These are phyloP conservation scores for Colletotrichum liaoningense DNA, from an alignment of 2,329 filamentous ascomycete genomes.

Conservation along the genomic window DNA sequence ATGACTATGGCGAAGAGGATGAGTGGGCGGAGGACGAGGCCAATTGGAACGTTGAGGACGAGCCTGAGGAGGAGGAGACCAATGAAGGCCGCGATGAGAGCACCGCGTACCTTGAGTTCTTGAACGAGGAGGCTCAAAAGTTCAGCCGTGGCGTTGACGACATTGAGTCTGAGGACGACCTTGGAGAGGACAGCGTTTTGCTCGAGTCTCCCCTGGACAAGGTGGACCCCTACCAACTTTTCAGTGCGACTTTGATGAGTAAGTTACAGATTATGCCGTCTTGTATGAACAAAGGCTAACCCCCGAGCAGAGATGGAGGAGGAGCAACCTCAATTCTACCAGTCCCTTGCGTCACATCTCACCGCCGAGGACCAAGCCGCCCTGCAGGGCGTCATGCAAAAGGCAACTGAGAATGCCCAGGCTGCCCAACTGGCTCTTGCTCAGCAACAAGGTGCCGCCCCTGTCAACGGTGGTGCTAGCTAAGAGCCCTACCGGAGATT, in stretches of 20 bases:
- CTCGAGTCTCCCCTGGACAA: slow-evolving; percentile 96
- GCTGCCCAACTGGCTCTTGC: slow-evolving; percentile 42
- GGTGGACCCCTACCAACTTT: slow-evolving; percentile 92
- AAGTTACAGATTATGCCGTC: slow-evolving; percentile 53
- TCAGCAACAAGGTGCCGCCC: slow-evolving; percentile 40
- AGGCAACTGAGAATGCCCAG: slow-evolving; percentile 58
- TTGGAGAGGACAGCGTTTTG: slow-evolving; percentile 91
- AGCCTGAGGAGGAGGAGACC: slow-evolving; percentile 73
- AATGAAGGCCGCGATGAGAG: slow-evolving; percentile 87
- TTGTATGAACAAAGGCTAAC: slow-evolving; percentile 34
- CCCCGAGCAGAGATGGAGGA: slow-evolving; percentile 79
- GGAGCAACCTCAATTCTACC: slow-evolving; percentile 90
- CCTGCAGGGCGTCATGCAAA: slow-evolving; percentile 82
- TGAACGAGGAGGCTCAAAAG: slow-evolving; percentile 93
- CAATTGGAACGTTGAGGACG: slow-evolving; percentile 82
- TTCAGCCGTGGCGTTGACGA: slow-evolving; percentile 75
- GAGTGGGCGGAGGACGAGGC: slow-evolving; percentile 86
- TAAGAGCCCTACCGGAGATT: slow-evolving; percentile 34
- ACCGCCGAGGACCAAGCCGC: slow-evolving; percentile 83
- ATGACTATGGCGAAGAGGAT: slow-evolving; percentile 78
- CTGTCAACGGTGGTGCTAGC: slow-evolving; percentile 37
- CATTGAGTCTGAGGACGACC: slow-evolving; percentile 84
- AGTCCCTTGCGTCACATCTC: slow-evolving; percentile 81
- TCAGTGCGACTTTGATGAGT: slow-evolving; percentile 86
- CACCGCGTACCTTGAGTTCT: slow-evolving; percentile 93